Evolutionary conservation across 148 eudicot genomes (phyloP).

Genomic region (Talinum fruticosum): DNA sequence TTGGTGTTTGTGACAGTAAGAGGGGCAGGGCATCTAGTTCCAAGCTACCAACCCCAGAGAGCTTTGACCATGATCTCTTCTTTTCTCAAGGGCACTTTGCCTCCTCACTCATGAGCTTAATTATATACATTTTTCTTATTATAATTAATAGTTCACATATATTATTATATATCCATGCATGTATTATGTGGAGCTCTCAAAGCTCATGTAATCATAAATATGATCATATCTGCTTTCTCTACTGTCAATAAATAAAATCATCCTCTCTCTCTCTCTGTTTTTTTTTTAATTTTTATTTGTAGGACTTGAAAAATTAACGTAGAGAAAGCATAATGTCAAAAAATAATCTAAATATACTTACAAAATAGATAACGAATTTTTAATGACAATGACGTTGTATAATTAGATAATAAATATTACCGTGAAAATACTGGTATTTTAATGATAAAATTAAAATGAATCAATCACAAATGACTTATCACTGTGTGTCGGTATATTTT

Average conservation of each 20-base stretch:
- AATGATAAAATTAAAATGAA: too few relatives aligned
- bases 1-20: slow-evolving; percentile 40
- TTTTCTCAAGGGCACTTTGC: slow-evolving; percentile 35
- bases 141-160: background rate
- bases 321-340: too few relatives aligned
- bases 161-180: background rate
- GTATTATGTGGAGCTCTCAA: background rate
- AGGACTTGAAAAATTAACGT: too few relatives aligned
- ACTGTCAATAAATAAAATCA: background rate
- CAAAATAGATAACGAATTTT: too few relatives aligned
- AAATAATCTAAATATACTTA: too few relatives aligned
- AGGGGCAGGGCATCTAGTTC: slow-evolving; percentile 50
- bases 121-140: background rate
- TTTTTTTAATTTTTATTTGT: too few relatives aligned
- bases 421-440: too few relatives aligned
- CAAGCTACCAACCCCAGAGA: slow-evolving; percentile 46
- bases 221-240: background rate
- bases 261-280: too few relatives aligned
- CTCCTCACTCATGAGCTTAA: slow-evolving; percentile 16
- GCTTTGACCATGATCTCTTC: slow-evolving; percentile 38
- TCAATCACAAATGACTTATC: too few relatives aligned
- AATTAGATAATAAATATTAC: too few relatives aligned
- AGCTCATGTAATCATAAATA: background rate
- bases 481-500: too few relatives aligned
- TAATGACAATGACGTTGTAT: too few relatives aligned